Conservation (phyloP, 495 filamentous ascomycete species). For the Aspergillus diversus region DNA sequence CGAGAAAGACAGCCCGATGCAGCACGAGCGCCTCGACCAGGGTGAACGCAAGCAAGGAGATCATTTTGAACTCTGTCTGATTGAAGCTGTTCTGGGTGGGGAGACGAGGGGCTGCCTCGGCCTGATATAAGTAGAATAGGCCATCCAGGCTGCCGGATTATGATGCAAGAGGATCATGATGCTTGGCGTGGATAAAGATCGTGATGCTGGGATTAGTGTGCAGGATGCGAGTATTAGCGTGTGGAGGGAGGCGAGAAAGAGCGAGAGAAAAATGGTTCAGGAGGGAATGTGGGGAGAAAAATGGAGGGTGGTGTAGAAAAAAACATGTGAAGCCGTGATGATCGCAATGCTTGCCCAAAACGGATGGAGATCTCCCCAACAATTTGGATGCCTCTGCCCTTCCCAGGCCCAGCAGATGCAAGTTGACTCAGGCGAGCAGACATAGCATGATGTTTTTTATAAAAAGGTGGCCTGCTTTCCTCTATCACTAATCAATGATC, state of each 20-base stretch:
- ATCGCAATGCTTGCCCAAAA: neutral
- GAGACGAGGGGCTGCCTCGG: constrained; percentile 1
- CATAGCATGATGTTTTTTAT: neutral
- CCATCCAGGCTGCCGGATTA: neutral
- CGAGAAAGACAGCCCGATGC: constrained; percentile 33
- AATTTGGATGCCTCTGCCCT: neutral
- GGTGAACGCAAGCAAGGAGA: constrained; percentile 28
- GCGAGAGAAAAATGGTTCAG: neutral
- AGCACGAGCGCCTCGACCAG: constrained; percentile 37
- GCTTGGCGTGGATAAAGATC: neutral
- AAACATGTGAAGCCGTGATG: neutral
- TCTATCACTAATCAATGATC: too few relatives aligned
- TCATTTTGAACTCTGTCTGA: constrained; percentile 1
- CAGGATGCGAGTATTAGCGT: neutral
- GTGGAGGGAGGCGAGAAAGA: neutral
- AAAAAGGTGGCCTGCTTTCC: too few relatives aligned
- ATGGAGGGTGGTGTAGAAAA: neutral
- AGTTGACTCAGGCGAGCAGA: neutral
- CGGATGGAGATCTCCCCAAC: neutral
- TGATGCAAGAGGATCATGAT: neutral
- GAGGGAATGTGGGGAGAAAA: neutral
- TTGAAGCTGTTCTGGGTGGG: neutral
- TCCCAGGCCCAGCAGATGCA: neutral
- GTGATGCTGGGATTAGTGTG: neutral
- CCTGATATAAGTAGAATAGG: constrained; percentile 4